phyloP scores from a whole-genome alignment of 805 yeast species.

The Saccharomycopsis fodiens region DNA sequence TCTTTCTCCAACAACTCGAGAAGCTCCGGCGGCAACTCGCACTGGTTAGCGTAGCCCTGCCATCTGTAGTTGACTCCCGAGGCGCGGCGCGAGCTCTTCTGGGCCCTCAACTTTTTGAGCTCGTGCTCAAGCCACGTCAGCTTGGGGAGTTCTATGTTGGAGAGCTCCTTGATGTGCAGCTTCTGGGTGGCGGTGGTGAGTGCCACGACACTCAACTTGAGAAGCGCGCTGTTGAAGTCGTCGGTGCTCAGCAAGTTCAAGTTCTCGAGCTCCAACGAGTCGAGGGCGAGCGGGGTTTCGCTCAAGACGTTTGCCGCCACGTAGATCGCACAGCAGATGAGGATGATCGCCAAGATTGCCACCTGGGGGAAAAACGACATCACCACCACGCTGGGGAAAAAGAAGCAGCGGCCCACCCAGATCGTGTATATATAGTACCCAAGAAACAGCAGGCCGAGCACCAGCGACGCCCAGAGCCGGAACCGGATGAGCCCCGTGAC shows the following conservation, averaged over 20 bases:
- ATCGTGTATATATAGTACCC: conserved; percentile 37
- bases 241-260: conserved; percentile 37
- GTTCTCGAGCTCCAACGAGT: conserved; percentile 28
- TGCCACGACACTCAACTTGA: conserved; percentile 54
- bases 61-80: conserved; percentile 18
- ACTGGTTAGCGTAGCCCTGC: conserved; percentile 23
- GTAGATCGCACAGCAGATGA: conserved; percentile 47
- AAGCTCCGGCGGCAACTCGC: conserved; percentile 26
- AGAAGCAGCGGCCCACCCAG: conserved; percentile 33
- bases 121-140: conserved; percentile 31
- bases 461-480: conserved; percentile 55
- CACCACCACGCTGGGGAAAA: conserved; percentile 48
- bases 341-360: conserved; percentile 41
- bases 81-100: background rate
- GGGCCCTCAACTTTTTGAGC: conserved; percentile 22
- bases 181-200: conserved; percentile 61
- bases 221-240: conserved; percentile 58
- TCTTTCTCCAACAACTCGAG: conserved; percentile 17
- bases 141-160: conserved; percentile 39
- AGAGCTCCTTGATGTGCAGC: conserved; percentile 54
- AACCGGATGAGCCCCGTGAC: conserved; percentile 43
- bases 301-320: conserved; percentile 45
- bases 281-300: conserved; percentile 17
- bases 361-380: conserved; percentile 64
- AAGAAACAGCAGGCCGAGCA: conserved; percentile 49